Conservation (phyloP, 2,329 filamentous ascomycete genomes). For the Pseudovirgaria hyperparasitica region DNA sequence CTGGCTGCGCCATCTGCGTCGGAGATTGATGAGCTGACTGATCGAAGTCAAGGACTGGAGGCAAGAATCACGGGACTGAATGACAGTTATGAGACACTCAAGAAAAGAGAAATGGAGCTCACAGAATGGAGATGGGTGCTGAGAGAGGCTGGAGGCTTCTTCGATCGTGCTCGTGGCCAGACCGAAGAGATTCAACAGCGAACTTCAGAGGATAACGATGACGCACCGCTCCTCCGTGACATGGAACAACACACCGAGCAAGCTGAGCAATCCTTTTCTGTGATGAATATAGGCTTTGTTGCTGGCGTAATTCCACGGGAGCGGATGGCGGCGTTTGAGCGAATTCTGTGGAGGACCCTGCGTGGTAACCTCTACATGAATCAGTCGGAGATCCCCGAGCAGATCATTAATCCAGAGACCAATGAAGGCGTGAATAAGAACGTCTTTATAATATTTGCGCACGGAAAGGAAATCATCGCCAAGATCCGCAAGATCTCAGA, state of each 20-base stretch:
- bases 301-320: constrained; percentile 91
- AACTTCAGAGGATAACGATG: constrained; percentile 72
- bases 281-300: constrained; percentile 98
- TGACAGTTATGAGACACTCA: constrained; percentile 96
- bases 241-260: constrained; percentile 66
- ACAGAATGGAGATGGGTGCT: constrained; percentile 98
- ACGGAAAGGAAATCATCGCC: constrained; percentile 93
- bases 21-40: constrained; percentile 91
- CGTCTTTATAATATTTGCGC: constrained; percentile 97
- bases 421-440: constrained; percentile 94
- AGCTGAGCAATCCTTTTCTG: constrained; percentile 79
- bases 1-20: constrained; percentile 79
- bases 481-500: constrained; percentile 99
- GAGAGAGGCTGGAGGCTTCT: constrained; percentile 91
- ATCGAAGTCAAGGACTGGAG: constrained; percentile 85
- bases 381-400: constrained; percentile 93
- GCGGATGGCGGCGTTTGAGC: constrained; percentile 87
- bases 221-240: constrained; percentile 85
- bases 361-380: constrained; percentile 99
- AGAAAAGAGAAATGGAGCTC: constrained; percentile 92
- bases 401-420: constrained; percentile 79
- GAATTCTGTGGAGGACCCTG: constrained; percentile 92
- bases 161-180: constrained; percentile 89
- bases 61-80: constrained; percentile 84
- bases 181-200: constrained; percentile 97